Conservation (phyloP, 768 basidiomycete species). For the Hypholoma sublateritium region DNA sequence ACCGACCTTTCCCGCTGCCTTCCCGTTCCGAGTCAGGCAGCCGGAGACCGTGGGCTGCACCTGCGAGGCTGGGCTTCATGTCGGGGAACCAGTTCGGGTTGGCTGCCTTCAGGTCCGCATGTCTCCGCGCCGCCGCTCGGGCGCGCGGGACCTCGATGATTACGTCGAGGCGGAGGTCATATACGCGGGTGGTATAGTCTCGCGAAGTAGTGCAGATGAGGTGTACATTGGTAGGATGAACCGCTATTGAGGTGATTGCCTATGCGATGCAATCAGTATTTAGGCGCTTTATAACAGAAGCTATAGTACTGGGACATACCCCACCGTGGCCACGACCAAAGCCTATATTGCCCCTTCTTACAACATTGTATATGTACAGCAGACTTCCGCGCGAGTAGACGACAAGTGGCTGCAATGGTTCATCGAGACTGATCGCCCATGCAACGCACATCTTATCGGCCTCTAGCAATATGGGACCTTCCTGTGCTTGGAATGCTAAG, state of each 20-base stretch:
- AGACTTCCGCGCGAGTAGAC: conserved; percentile 54
- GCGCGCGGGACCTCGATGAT: conserved; percentile 22
- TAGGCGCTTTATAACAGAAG: not conserved
- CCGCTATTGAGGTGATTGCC: conserved; percentile 67
- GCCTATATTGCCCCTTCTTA: conserved; percentile 38
- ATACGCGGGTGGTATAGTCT: conserved; percentile 70
- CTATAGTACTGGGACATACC: conserved; percentile 37
- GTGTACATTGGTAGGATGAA: conserved; percentile 59
- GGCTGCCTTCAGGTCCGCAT: conserved; percentile 9
- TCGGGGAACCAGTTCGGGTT: conserved; percentile 65
- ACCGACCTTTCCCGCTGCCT: conserved; percentile 63
- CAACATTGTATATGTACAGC: conserved; percentile 55
- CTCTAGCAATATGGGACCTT: conserved; percentile 19
- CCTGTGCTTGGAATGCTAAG: conserved; percentile 5
- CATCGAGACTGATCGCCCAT: conserved; percentile 53
- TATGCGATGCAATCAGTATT: conserved; percentile 15
- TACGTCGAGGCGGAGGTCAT: conserved; percentile 48
- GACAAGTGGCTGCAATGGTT: conserved; percentile 56
- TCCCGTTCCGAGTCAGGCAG: conserved; percentile 57
- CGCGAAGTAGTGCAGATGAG: conserved; percentile 71
- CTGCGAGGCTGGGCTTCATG: conserved; percentile 50
- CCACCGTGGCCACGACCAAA: conserved; percentile 71
- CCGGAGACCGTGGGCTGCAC: conserved; percentile 68
- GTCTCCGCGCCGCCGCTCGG: conserved; percentile 16
- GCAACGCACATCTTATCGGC: conserved; percentile 43